These are phyloP conservation scores for Magnaporthiopsis poae DNA, from an alignment of 2,329 filamentous ascomycete genomes.

Conservation along the genomic window DNA sequence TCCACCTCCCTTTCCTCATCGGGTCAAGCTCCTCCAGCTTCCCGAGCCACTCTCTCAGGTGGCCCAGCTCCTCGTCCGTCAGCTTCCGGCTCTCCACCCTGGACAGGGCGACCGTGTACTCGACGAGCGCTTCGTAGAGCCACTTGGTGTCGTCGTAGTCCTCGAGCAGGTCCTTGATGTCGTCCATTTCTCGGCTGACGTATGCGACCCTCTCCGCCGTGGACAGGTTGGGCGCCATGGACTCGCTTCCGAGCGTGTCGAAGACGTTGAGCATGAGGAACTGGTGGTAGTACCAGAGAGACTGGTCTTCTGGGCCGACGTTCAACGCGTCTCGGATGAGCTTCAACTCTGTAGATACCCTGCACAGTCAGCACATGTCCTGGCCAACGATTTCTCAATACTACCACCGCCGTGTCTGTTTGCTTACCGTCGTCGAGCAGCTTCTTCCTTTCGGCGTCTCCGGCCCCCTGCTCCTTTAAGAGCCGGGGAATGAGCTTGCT, in stretches of 20 bases:
- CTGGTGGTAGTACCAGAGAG: conserved; percentile 93
- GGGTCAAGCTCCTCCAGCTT: conserved; percentile 63
- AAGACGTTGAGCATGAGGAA: conserved; percentile 66
- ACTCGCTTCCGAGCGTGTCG: conserved; percentile 28
- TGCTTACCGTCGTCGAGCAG: conserved; percentile 61
- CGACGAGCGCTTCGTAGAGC: conserved; percentile 78
- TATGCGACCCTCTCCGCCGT: conserved; percentile 54
- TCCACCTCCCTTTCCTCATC: conserved; percentile 65
- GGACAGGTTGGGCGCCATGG: conserved; percentile 56
- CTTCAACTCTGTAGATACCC: conserved; percentile 49
- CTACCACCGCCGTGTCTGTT: too few species aligned
- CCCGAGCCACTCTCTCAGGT: conserved; percentile 49
- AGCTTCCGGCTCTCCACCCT: conserved; percentile 38
- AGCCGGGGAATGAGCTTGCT: conserved; percentile 72
- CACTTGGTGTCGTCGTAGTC: conserved; percentile 60
- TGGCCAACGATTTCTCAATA: not conserved
- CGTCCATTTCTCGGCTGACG: conserved; percentile 60
- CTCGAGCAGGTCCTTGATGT: conserved; percentile 55
- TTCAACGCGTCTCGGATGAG: conserved; percentile 71
- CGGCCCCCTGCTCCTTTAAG: conserved; percentile 59
- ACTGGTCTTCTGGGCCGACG: conserved; percentile 87
- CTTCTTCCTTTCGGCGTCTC: conserved; percentile 48
- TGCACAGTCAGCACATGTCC: not conserved
- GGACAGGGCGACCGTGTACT: conserved; percentile 56
- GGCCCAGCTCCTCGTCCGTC: conserved; percentile 28